phyloP scores from a whole-genome alignment of 176 grass and related monocot genomes.

The Poa annua region DNA sequence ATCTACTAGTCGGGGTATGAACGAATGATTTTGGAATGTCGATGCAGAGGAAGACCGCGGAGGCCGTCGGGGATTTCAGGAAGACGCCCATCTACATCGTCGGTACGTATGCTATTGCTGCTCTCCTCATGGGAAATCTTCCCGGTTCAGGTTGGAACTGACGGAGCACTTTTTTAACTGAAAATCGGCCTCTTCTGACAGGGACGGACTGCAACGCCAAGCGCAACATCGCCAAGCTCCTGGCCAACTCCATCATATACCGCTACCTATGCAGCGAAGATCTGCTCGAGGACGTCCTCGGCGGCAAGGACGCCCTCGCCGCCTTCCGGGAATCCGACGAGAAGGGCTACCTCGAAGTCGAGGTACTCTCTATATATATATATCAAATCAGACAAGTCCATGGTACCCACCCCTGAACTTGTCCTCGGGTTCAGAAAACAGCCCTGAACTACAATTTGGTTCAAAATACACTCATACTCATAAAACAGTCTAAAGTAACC shows the following conservation, averaged over 20 bases:
- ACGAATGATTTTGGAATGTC: conserved; percentile 3
- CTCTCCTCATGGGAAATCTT: background rate
- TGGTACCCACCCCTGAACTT: too few species aligned
- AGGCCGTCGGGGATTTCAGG: conserved; percentile 37
- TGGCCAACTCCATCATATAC: conserved; percentile 85
- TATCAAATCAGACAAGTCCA: background rate
- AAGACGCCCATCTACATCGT: conserved; percentile 55
- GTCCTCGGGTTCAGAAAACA: too few species aligned
- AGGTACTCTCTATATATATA: conserved; percentile 42
- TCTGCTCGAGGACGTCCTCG: conserved; percentile 85
- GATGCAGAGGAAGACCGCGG: conserved; percentile 34
- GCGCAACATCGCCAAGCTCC: conserved; percentile 67
- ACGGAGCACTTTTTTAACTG: background rate
- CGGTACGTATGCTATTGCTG: conserved; percentile 4
- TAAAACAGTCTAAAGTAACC: too few species aligned
- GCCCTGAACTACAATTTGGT: too few species aligned
- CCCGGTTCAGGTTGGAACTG: background rate
- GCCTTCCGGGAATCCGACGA: conserved; percentile 64
- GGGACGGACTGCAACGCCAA: conserved; percentile 84
- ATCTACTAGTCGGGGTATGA: background rate
- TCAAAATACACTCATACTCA: too few species aligned
- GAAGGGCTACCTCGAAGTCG: conserved; percentile 70
- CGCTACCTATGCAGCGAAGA: conserved; percentile 90
- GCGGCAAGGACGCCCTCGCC: conserved; percentile 65
- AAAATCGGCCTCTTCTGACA: background rate